Evolutionary conservation across 305 asterid genomes (phyloP).

Genomic region (Solanum hybrid): DNA sequence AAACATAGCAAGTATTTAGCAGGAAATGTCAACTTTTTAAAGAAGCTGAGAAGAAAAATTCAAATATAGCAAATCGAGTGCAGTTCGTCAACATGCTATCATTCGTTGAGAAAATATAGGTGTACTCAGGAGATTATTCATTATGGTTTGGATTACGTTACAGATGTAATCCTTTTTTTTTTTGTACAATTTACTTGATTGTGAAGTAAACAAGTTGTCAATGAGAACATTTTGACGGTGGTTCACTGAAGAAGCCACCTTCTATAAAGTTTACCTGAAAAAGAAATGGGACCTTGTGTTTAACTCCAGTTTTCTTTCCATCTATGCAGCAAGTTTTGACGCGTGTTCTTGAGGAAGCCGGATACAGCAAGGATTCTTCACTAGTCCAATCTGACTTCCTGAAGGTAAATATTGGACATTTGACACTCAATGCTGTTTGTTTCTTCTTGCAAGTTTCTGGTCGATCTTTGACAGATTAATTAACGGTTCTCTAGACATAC

Average conservation of each 20-base stretch:
- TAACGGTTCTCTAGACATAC: neutral
- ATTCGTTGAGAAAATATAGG: neutral
- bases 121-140: neutral
- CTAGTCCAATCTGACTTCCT: conserved; percentile 65
- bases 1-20: neutral
- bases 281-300: neutral
- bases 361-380: conserved; percentile 55
- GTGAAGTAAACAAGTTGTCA: neutral
- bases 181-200: neutral
- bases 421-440: neutral
- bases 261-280: neutral
- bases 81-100: neutral
- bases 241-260: neutral
- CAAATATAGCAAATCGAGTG: neutral
- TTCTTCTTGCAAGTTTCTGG: neutral
- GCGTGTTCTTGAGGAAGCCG: conserved; percentile 83
- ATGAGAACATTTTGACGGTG: neutral
- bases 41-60: neutral
- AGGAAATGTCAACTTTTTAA: neutral
- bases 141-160: neutral
- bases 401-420: conserved; percentile 35
- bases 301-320: conserved; percentile 3
- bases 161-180: neutral
- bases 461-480: neutral
- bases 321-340: conserved; percentile 48